Evolutionary conservation across 306 rosid genomes (phyloP).

Genomic region (Vicia sativa): DNA sequence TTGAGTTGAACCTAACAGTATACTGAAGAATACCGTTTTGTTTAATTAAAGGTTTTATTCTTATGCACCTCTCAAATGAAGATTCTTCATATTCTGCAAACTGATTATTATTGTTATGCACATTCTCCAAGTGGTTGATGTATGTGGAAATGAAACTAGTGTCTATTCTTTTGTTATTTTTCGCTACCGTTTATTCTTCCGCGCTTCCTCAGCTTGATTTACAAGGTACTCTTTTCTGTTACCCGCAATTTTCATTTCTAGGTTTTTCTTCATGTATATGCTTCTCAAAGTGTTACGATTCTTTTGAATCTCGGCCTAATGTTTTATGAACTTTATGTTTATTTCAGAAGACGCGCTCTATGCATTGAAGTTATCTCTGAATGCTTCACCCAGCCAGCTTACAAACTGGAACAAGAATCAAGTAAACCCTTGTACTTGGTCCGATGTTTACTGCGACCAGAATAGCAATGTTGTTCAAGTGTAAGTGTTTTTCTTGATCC

Average conservation of each 20-base stretch:
- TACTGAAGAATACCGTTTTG: not conserved
- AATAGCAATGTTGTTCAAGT: constrained; percentile 57
- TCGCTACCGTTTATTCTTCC: constrained; percentile 48
- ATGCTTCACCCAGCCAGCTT: constrained; percentile 68
- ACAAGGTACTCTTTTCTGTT: constrained; percentile 59
- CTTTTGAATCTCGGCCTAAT: no score
- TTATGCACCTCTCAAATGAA: constrained; percentile 51
- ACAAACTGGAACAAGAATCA: constrained; percentile 69
- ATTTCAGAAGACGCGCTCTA: constrained; percentile 72
- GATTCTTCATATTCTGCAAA: constrained; percentile 11
- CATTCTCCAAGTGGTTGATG: constrained; percentile 38
- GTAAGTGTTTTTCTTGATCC: constrained; percentile 57
- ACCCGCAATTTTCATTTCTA: constrained; percentile 9
- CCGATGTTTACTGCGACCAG: constrained; percentile 66
- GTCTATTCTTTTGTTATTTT: constrained; percentile 44
- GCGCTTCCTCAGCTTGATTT: constrained; percentile 58
- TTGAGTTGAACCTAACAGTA: no score
- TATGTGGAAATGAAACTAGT: constrained; percentile 52
- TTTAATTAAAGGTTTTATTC: constrained; percentile 30
- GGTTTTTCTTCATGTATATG: not conserved
- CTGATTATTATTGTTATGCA: constrained; percentile 32
- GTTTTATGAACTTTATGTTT: constrained; percentile 36
- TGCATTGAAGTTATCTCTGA: constrained; percentile 59
- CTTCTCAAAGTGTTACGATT: not conserved
- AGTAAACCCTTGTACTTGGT: constrained; percentile 93